Evolutionary conservation across 768 basidiomycete species (phyloP), one percentile per base, ranked within the genome.

Genomic region (Candolleomyces aberdarensis): DNA sequence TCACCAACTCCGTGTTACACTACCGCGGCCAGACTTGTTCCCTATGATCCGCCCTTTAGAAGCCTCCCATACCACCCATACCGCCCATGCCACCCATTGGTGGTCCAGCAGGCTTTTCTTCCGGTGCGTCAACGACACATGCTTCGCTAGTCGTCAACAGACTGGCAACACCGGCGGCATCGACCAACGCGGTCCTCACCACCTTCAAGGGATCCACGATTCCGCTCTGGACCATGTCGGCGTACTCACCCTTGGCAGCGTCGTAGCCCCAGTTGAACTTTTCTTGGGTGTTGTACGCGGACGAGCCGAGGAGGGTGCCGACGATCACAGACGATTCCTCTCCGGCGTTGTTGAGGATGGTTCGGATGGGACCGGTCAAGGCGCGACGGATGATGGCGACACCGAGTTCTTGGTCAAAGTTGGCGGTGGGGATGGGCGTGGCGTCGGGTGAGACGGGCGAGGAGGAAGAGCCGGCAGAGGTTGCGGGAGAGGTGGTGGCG

Each of bases 341-440:
- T 41, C 96, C 96, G 1, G 96, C 96, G 72, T 98, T 98, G 72
- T 83, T 82, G 60, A 95, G 85, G 73, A 98, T 98, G 1, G 91
- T 91, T 49, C 94, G 89, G 13, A 89, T 83, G 6, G 96, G 96
- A 59, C 86, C 81, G 19, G 86, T 84, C 64, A 98, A 76, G 19
- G 96, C 95, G 31, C 91, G 86, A 36, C 89, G 86, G 74, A 97
- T 92, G 76, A 97, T 98, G 62, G 87, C 83, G 22, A 98, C 92
- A 67, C 96, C 96, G 59, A 99, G 92, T 68, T 94, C 88, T 70
- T 98, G 96, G 79, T 98, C 96, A 70, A 98, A 98, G 91, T 98
- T 98, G 74, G 79, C 76, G 0, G 91, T 93, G 19, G 83, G 74
- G 69, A 98, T 86, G 32, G 87, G 80, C 67, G 84, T 85, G 41